Evolutionary conservation across 176 grass and related monocot genomes (phyloP).

Genomic region (Saccharum officinarum): DNA sequence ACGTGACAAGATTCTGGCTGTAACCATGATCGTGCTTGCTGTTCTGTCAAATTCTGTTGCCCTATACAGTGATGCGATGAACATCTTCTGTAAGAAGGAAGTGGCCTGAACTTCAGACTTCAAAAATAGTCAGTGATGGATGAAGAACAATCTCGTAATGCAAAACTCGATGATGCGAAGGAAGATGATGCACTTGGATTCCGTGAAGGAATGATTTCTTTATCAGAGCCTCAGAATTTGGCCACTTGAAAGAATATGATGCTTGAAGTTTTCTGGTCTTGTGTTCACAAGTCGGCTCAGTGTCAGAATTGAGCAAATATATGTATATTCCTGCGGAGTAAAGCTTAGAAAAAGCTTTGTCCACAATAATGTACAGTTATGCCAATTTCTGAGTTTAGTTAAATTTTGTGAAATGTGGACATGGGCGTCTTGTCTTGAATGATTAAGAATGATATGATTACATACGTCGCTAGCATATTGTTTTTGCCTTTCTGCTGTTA

Average conservation of each 20-base stretch:
- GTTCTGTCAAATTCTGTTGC: conserved; percentile 73
- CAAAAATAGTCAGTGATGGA: neutral
- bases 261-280: conserved; percentile 5
- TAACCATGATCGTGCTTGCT: conserved; percentile 87
- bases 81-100: conserved; percentile 59
- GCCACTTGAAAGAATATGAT: conserved; percentile 4
- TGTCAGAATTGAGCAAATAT: conserved; percentile 35
- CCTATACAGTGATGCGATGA: conserved; percentile 66
- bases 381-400: neutral
- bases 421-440: neutral
- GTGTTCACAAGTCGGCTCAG: conserved; percentile 23
- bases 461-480: neutral
- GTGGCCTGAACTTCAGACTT: conserved; percentile 50
- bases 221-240: neutral
- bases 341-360: conserved; percentile 5
- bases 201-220: conserved; percentile 19
- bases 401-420: neutral
- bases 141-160: neutral
- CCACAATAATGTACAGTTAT: conserved; percentile 39
- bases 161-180: neutral
- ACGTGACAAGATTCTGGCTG: conserved; percentile 68
- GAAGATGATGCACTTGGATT: conserved; percentile 19
- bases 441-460: conserved; percentile 1
- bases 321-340: neutral
- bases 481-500: conserved; percentile 27